A percentile compares a stretch with the other conserved stretches of the same genome.
Conservation (phyloP, 768 basidiomycete genomes). For the Auricularia cornea region DNA sequence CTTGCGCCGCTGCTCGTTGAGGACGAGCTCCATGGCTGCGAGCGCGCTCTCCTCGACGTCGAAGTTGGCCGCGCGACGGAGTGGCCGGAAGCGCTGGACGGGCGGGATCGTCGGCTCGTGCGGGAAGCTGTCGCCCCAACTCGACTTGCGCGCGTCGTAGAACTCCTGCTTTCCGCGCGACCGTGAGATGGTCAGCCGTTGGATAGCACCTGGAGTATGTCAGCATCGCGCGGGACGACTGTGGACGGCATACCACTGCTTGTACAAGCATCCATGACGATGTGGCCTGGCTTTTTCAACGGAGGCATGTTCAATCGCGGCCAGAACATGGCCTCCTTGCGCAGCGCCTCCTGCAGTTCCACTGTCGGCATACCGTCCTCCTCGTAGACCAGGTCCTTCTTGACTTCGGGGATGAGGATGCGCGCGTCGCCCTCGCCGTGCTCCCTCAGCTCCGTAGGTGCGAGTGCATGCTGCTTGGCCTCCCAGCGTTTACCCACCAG, state of each 20-base stretch:
- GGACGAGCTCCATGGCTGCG: neutral
- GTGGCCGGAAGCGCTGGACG: conserved; percentile 43
- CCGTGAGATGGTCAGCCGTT: conserved; percentile 84
- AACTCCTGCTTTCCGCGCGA: conserved; percentile 94
- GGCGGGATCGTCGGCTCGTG: conserved; percentile 75
- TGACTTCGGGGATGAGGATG: neutral
- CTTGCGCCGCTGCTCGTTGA: neutral
- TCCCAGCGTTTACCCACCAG: neutral
- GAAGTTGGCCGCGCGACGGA: neutral
- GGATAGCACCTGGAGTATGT: conserved; percentile 64
- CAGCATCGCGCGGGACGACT: conserved; percentile 5
- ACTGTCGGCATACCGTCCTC: neutral
- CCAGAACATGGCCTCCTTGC: conserved; percentile 77
- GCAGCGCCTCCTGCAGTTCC: conserved; percentile 46
- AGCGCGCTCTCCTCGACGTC: neutral
- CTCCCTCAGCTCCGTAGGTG: neutral
- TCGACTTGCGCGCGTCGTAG: conserved; percentile 89
- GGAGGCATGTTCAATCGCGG: conserved; percentile 90
- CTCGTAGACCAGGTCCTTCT: neutral
- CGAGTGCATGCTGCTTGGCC: conserved; percentile 1
- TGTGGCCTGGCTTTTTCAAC: conserved; percentile 82
- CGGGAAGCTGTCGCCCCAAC: conserved; percentile 94
- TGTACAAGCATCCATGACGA: conserved; percentile 85
- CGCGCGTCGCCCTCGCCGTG: neutral
- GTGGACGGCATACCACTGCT: conserved; percentile 50